Evolutionary conservation across 345 rosid genomes (phyloP), one percentile per base, ranked within the genome.

Genomic region (Rhodamnia argentea): DNA sequence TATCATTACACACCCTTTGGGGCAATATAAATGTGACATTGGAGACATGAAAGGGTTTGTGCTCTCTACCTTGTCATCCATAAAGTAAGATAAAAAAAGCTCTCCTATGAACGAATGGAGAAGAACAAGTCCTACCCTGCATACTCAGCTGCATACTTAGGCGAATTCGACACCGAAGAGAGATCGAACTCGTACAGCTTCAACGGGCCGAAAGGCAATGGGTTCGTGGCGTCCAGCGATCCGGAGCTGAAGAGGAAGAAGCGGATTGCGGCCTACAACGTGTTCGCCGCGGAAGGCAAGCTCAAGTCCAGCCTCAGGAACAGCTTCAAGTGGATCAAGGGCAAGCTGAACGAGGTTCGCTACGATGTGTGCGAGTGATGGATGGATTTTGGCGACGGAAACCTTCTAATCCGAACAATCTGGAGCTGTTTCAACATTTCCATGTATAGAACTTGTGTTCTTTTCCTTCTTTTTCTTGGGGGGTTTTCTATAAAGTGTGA

Each of bases 311-410:
- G 94, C 87, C 88, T 96, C 5, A 93, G 94, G 86, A 96, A 85
- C 91, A 94, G 98, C 91, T 93, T 97, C 90, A 96, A 96, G 90
- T 97, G 99, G 99, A 93, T 97, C 93, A 95, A 97, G 93, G 92
- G 82, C 93, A 97, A 97, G 91, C 86, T 94, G 53, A 90, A 86
- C 29, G 93, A 93, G 51, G 90, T 37, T 84, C 93, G 91, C 27
- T 90, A 91, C 37, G 90, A 90, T 75, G 27, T 91, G 81, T 94
- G 86, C 24, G 78, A 70, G 47, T 70, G 78, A 55, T 27, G 20
- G 59, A 26, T 4, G 3, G 20, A 70, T 70, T 70, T 40, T 20
- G 13, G 78, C 78, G 1, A 18, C 3, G 3, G 18, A 32, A 18
- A 70, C 78, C 4, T 32, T 32, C 40, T 32, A 32, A 70, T 32